A percentile compares a stretch with the other conserved stretches of the same genome.
Conservation (phyloP, 2,329 filamentous ascomycete genomes). For the Monilinia laxa region DNA sequence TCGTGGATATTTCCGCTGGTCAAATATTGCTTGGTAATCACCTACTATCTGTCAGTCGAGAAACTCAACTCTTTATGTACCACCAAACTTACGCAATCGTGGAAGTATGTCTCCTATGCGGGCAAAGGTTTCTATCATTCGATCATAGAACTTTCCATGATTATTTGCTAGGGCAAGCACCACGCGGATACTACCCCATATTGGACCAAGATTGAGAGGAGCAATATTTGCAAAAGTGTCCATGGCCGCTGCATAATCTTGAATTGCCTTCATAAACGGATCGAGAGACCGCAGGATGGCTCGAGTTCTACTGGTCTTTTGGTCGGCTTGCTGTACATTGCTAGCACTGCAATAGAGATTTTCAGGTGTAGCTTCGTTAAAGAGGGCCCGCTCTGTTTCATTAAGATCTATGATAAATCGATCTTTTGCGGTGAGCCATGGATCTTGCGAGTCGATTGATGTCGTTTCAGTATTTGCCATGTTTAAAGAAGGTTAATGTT, state of each 20-base stretch:
- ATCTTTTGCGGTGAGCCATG: conserved; percentile 9
- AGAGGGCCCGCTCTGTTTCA: background rate
- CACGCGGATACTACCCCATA: background rate
- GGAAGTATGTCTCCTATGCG: conserved; percentile 7
- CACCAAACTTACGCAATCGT: background rate
- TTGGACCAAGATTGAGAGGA: background rate
- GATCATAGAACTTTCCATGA: conserved; percentile 9
- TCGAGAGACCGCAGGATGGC: background rate
- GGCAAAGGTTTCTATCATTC: conserved; percentile 14
- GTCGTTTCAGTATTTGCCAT: background rate
- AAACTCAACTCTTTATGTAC: no score
- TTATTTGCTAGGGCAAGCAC: background rate
- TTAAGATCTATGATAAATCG: background rate
- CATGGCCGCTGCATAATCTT: conserved; percentile 1
- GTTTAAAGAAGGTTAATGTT: no score
- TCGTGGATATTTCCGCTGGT: background rate
- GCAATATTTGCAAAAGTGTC: background rate
- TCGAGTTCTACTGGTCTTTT: background rate
- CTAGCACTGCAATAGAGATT: conserved; percentile 8
- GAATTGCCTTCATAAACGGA: background rate
- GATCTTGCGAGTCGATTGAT: background rate
- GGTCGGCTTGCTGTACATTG: background rate
- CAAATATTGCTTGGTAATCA: conserved; percentile 1
- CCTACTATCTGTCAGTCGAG: background rate
- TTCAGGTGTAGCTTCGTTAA: conserved; percentile 1